Percentiles rank a stretch among this genome's conserved stretches.
Conservation (phyloP, 805 yeast species). For the Barnettozyma wickerhamii region DNA sequence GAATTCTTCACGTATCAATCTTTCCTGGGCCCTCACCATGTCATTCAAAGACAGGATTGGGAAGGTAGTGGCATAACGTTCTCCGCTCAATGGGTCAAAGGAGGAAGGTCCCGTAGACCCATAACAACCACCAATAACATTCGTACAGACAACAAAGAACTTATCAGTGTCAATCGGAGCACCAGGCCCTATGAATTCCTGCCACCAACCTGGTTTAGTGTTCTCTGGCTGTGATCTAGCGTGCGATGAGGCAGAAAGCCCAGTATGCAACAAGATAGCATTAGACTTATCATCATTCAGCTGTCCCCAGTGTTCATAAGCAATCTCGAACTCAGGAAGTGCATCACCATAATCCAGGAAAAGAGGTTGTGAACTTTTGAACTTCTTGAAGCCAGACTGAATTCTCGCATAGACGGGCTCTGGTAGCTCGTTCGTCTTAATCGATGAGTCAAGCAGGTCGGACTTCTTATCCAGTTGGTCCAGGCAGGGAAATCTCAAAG, state of each 20-base stretch:
- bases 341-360: constrained; percentile 79
- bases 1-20: constrained; percentile 57
- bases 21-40: constrained; percentile 86
- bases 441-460: constrained; percentile 22
- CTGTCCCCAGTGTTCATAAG: constrained; percentile 90
- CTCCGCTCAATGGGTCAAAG: constrained; percentile 59
- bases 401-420: constrained; percentile 80
- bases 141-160: constrained; percentile 82
- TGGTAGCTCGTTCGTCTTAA: constrained; percentile 50
- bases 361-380: constrained; percentile 50
- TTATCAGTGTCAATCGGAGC: constrained; percentile 71
- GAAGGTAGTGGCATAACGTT: constrained; percentile 78
- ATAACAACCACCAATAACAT: constrained; percentile 91
- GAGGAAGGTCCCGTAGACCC: constrained; percentile 94
- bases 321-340: constrained; percentile 72
- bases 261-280: constrained; percentile 81
- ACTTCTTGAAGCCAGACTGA: constrained; percentile 62
- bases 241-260: constrained; percentile 90
- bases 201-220: constrained; percentile 91
- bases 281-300: constrained; percentile 61
- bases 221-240: constrained; percentile 77
- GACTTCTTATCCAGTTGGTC: constrained; percentile 66
- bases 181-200: constrained; percentile 84
- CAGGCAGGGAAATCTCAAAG: constrained; percentile 75
- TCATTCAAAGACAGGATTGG: constrained; percentile 84